Percentiles rank a stretch among this genome's conserved stretches.
Evolutionary conservation across 108 stramenopile genomes (phyloP).

Genomic region (Skeletonema grethae): DNA sequence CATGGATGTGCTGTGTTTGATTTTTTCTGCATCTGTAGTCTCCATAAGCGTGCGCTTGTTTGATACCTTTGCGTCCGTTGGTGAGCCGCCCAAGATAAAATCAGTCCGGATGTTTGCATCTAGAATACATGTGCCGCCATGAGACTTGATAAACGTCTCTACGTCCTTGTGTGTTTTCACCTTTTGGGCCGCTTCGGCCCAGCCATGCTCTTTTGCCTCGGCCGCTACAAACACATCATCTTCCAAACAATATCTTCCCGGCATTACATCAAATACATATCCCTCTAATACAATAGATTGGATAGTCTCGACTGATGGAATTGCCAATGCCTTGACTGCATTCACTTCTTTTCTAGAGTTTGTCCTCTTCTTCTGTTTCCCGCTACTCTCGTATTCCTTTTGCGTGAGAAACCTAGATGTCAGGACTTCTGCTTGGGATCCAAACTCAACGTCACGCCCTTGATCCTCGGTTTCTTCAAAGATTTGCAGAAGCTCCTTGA

Average conservation of each 20-base stretch:
- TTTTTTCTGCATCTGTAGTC: conserved; percentile 11
- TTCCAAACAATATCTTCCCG: conserved; percentile 66
- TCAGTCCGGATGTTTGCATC: conserved; percentile 22
- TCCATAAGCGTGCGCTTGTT: conserved; percentile 21
- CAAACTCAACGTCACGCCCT: conserved; percentile 29
- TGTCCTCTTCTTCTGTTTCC: conserved; percentile 45
- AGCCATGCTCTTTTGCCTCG: conserved; percentile 66
- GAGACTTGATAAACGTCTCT: conserved; percentile 60
- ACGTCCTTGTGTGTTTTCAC: conserved; percentile 63
- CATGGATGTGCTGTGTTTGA: conserved; percentile 13
- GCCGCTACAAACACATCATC: conserved; percentile 53
- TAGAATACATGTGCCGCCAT: conserved; percentile 63
- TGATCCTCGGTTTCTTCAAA: conserved; percentile 47
- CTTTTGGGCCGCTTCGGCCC: conserved; percentile 49
- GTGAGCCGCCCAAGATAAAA: conserved; percentile 20
- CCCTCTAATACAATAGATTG: conserved; percentile 50
- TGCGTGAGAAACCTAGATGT: conserved; percentile 66
- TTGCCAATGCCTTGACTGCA: conserved; percentile 32
- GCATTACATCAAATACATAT: conserved; percentile 61
- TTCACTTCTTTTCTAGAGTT: conserved; percentile 18
- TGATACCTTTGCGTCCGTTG: conserved; percentile 22
- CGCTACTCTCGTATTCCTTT: conserved; percentile 46
- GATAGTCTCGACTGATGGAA: conserved; percentile 17
- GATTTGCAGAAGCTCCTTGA: conserved; percentile 43
- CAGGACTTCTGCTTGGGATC: conserved; percentile 14